Percentiles rank a stretch among this genome's conserved stretches.
phyloP scores from a whole-genome alignment of 208 protist genomes.

The Trypanosoma theileri region DNA sequence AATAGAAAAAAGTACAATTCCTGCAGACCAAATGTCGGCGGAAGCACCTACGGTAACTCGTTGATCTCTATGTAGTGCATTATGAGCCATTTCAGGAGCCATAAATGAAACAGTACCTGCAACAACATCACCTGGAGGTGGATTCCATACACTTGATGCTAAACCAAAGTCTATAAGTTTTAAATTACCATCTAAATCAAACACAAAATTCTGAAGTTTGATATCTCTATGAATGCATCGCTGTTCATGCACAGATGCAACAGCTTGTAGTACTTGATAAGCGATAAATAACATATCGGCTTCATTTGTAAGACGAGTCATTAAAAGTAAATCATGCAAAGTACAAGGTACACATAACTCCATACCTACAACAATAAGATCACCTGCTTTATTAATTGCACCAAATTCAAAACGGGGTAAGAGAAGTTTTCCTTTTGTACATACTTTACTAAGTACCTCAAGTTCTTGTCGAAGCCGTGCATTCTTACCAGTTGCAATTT shows the following conservation, averaged over 20 bases:
- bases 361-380: conserved; percentile 87
- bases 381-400: conserved; percentile 72
- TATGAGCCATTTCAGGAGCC: conserved; percentile 92
- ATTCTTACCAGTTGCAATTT: conserved; percentile 82
- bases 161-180: conserved; percentile 93
- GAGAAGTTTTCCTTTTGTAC: conserved; percentile 79
- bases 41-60: conserved; percentile 79
- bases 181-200: conserved; percentile 85
- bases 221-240: conserved; percentile 90
- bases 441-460: conserved; percentile 78
- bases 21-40: conserved; percentile 87
- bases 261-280: conserved; percentile 83
- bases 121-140: conserved; percentile 82
- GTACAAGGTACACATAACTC: conserved; percentile 87
- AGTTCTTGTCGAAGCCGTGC: conserved; percentile 79
- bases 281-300: conserved; percentile 91
- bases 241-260: conserved; percentile 89
- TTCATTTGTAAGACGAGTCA: conserved; percentile 73
- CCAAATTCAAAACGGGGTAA: conserved; percentile 90
- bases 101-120: conserved; percentile 92
- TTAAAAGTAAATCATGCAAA: conserved; percentile 84
- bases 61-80: conserved; percentile 76
- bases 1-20: conserved; percentile 89
- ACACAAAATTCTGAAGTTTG: conserved; percentile 92
- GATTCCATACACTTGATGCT: conserved; percentile 63